Evolutionary conservation across 2,329 filamentous ascomycete genomes (phyloP), one percentile per base, ranked within the genome.

Genomic region (Sarocladium oryzae): DNA sequence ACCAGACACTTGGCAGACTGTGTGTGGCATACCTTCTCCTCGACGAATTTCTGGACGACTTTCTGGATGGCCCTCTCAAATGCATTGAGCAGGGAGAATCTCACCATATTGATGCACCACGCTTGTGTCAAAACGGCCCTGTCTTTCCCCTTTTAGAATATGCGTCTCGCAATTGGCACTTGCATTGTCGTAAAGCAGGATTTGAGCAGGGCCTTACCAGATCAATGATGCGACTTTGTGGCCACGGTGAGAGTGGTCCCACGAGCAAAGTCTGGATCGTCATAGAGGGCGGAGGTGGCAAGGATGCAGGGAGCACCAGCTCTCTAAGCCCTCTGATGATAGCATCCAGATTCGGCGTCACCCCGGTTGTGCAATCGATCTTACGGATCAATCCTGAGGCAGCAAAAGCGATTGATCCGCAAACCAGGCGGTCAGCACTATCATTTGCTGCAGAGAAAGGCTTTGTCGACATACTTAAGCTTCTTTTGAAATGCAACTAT

Each of bases 301-400:
- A 18, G 1, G 1, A 49, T 15, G 24, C 4, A 13, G 6, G 8
- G 2, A 32, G 7, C 40, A 21, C 15, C 1, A 35, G 8, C 2
- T 40, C 4, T 38, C 11, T 52, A 30, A 52, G 4, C 20, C 23
- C 28, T 10, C 26, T 52, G 11, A 52, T 52, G 33, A 18, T 52
- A 18, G 51, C 51, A 20, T 52, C 51, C 23, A 18, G 33, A 28
- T 52, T 52, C 24, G 51, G 51, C 13, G 8, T 52, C 21, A 43
- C 48, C 10, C 1, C 36, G 18, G 24, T 37, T 37, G 24, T 18
- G 3, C 35, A 36, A 24, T 4, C 15, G 11, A 11, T 52, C 8
- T 2, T 15, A 8, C 9, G 0, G 41, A 15, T 8, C 16, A 1
- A 49, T 38, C n/a, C 23, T 10, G 7, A 52, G 2, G 2, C 23